A percentile compares a stretch with the other conserved stretches of the same genome.
These are phyloP conservation scores for Apiospora marii DNA, from an alignment of 2,329 filamentous ascomycete species.

Conservation along the genomic window DNA sequence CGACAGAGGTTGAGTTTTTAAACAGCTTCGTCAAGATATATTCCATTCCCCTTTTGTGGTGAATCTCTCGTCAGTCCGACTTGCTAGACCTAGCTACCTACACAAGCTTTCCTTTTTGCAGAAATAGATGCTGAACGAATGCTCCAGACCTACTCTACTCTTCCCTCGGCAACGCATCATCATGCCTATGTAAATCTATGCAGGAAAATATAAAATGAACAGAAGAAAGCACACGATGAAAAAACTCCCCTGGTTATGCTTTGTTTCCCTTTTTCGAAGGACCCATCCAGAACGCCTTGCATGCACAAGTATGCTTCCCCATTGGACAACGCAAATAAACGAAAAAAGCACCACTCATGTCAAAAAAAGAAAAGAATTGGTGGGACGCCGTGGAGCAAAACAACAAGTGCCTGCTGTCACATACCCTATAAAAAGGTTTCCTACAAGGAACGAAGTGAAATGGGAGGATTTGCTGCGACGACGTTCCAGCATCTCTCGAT, in stretches of 20 bases:
- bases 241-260: constrained; percentile 11
- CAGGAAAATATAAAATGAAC: not conserved
- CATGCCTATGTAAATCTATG: constrained; percentile 19
- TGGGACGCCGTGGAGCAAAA: not conserved
- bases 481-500: constrained; percentile 14
- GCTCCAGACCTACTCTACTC: not conserved
- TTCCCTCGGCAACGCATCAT: not conserved
- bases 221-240: not conserved
- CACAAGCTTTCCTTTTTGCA: not conserved
- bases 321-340: constrained; percentile 21
- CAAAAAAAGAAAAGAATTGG: constrained; percentile 4
- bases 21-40: constrained; percentile 6
- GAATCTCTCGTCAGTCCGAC: constrained; percentile 3
- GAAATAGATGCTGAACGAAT: constrained; percentile 6
- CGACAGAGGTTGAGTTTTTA: not conserved
- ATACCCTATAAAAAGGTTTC: not conserved
- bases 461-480: not conserved
- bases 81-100: constrained; percentile 6
- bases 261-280: not conserved
- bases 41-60: not conserved
- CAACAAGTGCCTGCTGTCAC: not conserved
- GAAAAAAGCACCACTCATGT: not conserved
- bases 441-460: constrained; percentile 19
- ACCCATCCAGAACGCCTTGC: constrained; percentile 21
- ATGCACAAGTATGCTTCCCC: constrained; percentile 19